Conservation (phyloP, 805 yeast genomes). For the Sungouiozyma intestinalis region DNA sequence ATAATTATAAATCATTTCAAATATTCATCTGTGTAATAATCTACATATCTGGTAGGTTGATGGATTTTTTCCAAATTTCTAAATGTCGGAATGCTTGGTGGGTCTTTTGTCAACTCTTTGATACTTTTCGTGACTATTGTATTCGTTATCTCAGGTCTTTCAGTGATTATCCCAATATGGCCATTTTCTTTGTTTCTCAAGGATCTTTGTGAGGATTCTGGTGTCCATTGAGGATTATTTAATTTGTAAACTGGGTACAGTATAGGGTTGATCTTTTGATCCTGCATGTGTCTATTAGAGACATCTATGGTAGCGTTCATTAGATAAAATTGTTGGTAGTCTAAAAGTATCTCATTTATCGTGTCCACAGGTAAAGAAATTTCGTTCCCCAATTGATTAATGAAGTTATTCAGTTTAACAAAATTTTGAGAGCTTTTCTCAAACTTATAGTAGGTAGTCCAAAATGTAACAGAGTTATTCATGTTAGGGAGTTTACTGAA, state of each 20-base stretch:
- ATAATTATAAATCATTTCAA: constrained; percentile 1
- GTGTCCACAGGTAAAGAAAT: constrained; percentile 39
- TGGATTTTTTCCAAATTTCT: constrained; percentile 56
- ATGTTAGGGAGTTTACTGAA: constrained; percentile 25
- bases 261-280: constrained; percentile 14
- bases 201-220: constrained; percentile 12
- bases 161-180: constrained; percentile 30
- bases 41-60: constrained; percentile 29
- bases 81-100: constrained; percentile 42
- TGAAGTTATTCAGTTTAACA: constrained; percentile 35
- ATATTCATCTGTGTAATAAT: constrained; percentile 7
- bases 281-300: constrained; percentile 6
- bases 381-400: constrained; percentile 35
- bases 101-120: constrained; percentile 12
- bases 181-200: constrained; percentile 25
- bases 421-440: constrained; percentile 38
- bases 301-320: constrained; percentile 22
- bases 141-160: constrained; percentile 37
- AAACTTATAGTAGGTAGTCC: constrained; percentile 47
- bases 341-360: constrained; percentile 34
- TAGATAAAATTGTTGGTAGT: constrained; percentile 30
- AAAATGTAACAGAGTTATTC: constrained; percentile 37
- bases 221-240: constrained; percentile 23
- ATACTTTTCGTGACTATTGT: constrained; percentile 18
- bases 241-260: constrained; percentile 21